A percentile compares a stretch with the other conserved stretches of the same genome.
These are phyloP conservation scores for Musa acuminata DNA, from an alignment of 176 grass and related monocot genomes.

Conservation along the genomic window DNA sequence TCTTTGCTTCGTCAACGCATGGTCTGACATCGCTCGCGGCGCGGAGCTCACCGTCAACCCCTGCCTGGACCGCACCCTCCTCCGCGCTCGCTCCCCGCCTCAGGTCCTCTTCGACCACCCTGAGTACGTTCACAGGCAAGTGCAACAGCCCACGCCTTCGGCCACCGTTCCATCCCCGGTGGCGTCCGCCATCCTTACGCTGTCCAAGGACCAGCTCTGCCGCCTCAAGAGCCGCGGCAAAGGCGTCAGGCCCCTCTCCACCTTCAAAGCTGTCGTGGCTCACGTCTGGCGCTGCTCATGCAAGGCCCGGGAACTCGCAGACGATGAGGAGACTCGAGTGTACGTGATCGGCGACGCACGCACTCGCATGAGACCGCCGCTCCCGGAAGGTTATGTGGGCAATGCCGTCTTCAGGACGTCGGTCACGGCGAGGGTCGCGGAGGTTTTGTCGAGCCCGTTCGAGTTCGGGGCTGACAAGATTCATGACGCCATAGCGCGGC, in stretches of 20 bases:
- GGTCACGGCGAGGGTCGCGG: conserved; percentile 18
- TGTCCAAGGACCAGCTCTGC: conserved; percentile 20
- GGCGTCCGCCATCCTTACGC: conserved; percentile 25
- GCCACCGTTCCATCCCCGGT: neutral
- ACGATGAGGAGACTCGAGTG: conserved; percentile 24
- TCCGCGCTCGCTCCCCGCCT: conserved; percentile 20
- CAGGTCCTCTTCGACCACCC: conserved; percentile 27
- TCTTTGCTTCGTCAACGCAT: conserved; percentile 45
- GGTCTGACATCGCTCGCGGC: conserved; percentile 34
- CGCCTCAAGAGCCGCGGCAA: conserved; percentile 23
- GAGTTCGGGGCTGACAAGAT: neutral
- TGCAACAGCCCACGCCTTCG: no score
- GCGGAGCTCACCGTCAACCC: conserved; percentile 1
- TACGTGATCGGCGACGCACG: conserved; percentile 45
- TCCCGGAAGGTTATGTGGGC: conserved; percentile 40
- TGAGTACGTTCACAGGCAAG: conserved; percentile 21
- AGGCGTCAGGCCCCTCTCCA: conserved; percentile 3
- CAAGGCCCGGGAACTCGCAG: conserved; percentile 26
- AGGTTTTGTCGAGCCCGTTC: conserved; percentile 19
- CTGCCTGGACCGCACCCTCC: conserved; percentile 34
- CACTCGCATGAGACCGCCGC: conserved; percentile 26
- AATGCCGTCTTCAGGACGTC: conserved; percentile 41
- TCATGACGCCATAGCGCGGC: conserved; percentile 20
- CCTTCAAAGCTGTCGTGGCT: conserved; percentile 35
- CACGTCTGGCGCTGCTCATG: conserved; percentile 49